Evolutionary conservation across 2,329 filamentous ascomycete species (phyloP), one percentile per base, ranked within the genome.

Genomic region (Penicillium polonicum): DNA sequence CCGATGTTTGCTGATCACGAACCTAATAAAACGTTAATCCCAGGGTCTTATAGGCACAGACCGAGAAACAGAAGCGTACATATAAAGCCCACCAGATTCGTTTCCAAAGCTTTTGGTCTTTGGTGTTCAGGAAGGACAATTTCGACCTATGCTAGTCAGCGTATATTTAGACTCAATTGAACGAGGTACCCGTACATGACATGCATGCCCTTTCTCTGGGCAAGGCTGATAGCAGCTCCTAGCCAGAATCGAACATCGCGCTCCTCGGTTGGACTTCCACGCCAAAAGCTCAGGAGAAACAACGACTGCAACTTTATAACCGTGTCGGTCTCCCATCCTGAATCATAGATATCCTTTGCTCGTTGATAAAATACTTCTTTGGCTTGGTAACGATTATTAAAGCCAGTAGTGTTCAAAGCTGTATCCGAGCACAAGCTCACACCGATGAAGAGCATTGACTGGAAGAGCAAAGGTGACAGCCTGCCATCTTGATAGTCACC

Each of bases 201-300:
- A 66, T 74, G 71, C 65, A 73, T 70, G n/a, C 71, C 72, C 49
- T 71, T 67, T 42, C 80, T 82, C 63, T 84, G 80, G 0, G 82
- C 81, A 10, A 83, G 69, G 9, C 77, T 79, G 27, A 82, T 82
- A 0, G 81, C 81, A 7, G 78, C 77, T 0, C 78, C 79, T 2
- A 82, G 67, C 80, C 80, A 82, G 60, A 81, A 81, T 27, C 79
- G 64, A 13, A 78, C 77, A 64, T 82, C 79, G 17, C 78, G 74
- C n/a, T 80, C 77, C 31, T 80, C 76, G 0, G 74, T 71, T 0
- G 82, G 79, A 0, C 79, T 78, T 8, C 79, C 80, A 19, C 82
- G 72, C 82, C 82, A 84, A 59, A 83, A 84, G 61, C 82, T 83
- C 72, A 84, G 75, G 31, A 84, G 67, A 61, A 84, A 83, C 2